phyloP scores from a whole-genome alignment of 2,329 filamentous ascomycete genomes.

The Verticillium dahliae region DNA sequence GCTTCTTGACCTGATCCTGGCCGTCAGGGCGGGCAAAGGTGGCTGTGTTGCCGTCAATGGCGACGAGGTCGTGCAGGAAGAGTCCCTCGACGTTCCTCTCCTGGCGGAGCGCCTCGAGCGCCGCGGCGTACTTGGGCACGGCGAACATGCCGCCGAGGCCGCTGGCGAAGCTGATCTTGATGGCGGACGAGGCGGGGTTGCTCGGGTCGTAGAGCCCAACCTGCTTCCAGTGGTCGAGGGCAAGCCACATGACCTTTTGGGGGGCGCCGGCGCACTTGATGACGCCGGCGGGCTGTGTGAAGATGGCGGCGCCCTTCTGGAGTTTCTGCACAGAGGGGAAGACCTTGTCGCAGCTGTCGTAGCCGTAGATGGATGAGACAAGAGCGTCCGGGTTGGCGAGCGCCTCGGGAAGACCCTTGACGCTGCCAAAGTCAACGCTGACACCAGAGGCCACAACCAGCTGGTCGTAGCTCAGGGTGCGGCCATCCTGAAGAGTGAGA shows the following conservation, averaged over 20 bases:
- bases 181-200: conserved; percentile 30
- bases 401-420: conserved; percentile 52
- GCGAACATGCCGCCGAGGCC: conserved; percentile 52
- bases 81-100: conserved; percentile 50
- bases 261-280: conserved; percentile 57
- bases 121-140: conserved; percentile 51
- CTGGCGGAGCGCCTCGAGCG: conserved; percentile 44
- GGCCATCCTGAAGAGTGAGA: conserved; percentile 48
- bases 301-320: conserved; percentile 44
- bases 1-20: conserved; percentile 32
- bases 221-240: conserved; percentile 51
- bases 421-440: conserved; percentile 39
- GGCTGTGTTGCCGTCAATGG: conserved; percentile 45
- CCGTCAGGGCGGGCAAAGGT: conserved; percentile 39
- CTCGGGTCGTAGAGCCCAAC: conserved; percentile 40
- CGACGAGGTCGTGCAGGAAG: conserved; percentile 50
- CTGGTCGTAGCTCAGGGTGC: conserved; percentile 55
- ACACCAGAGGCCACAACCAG: conserved; percentile 57
- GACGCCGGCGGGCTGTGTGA: conserved; percentile 51
- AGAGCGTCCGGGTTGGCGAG: conserved; percentile 37
- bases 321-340: conserved; percentile 40
- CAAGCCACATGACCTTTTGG: conserved; percentile 58
- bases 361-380: conserved; percentile 53
- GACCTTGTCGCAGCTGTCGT: conserved; percentile 48
- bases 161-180: conserved; percentile 50